These are phyloP conservation scores for Phtheirospermum japonicum DNA, from an alignment of 257 asterid species.

Conservation along the genomic window DNA sequence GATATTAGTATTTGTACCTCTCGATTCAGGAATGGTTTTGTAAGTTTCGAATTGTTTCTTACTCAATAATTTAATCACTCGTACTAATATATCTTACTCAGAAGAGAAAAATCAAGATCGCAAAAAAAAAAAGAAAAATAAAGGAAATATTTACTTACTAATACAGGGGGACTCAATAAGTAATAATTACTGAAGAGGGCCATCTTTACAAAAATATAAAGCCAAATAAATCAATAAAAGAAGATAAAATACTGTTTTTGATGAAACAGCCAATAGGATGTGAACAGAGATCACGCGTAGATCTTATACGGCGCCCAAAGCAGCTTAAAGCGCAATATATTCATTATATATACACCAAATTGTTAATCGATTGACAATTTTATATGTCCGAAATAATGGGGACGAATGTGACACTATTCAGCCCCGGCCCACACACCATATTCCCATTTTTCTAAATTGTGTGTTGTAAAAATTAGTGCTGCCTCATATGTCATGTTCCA, in stretches of 20 bases:
- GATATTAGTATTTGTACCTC: too few species aligned
- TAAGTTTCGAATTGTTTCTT: too few species aligned
- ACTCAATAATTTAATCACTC: too few species aligned
- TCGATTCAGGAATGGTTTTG: too few species aligned
- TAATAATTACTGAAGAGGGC: neutral
- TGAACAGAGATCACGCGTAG: slow-evolving; percentile 18
- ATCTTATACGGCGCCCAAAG: slow-evolving; percentile 22
- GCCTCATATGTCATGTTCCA: neutral
- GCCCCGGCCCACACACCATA: too few species aligned
- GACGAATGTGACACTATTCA: neutral
- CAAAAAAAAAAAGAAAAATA: too few species aligned
- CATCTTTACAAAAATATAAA: slow-evolving; percentile 17
- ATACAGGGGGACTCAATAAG: neutral
- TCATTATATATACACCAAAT: neutral
- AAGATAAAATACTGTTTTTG: slow-evolving; percentile 1
- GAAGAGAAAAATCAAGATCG: too few species aligned
- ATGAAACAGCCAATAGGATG: slow-evolving; percentile 13
- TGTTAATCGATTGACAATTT: neutral
- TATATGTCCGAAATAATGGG: slow-evolving; percentile 14
- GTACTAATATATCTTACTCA: too few species aligned
- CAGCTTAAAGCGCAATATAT: slow-evolving; percentile 8
- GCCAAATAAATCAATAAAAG: too few species aligned
- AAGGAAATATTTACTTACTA: too few species aligned
- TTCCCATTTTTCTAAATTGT: too few species aligned
- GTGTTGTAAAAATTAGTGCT: too few species aligned